Base-by-base conservation (phyloP, 106 monocot genomes). In the Allium fistulosum region DNA sequence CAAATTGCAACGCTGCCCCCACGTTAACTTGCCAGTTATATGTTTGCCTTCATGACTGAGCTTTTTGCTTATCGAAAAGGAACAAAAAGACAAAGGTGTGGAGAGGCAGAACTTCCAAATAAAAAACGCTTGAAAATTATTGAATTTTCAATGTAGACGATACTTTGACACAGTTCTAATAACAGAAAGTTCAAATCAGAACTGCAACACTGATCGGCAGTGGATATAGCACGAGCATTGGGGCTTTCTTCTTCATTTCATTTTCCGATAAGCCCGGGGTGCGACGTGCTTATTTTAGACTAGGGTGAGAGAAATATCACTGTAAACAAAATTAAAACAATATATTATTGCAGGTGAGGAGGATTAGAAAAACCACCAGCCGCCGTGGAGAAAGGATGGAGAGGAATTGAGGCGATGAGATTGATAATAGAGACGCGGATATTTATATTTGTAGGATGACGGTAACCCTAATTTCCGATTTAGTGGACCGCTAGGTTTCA, bases 221-320 rank as follows among this genome's bases (percentile, higher is more conserved):
- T 63, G 0, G n/a, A 55, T 81, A 28, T 81, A 17, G 76, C 76
- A 68, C 76, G 62, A 68, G 68, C 68, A 68, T 68, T 68, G 68
- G 68, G 68, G 68, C 65, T 57, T 61, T 49, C 28, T 26, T 67
- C 71, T 10, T 65, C 65, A 73, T 47, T 17, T 53, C 0, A 66
- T 15, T n/a, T 74, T 28, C 77, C 47, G 73, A 69, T 64, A 27
- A 66, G 70, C 82, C 82, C 77, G 76, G 82, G 77, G 76, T 76
- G 78, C 72, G 17, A 48, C 72, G 67, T 79, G 79, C 76, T 28
- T 2, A 3, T 2, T 28, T 2, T 28, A 3, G 3, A 28, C 8
- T 47, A 48, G 12, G 1, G 15, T 11, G 10, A 64, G 49, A 64
- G 1, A 47, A 0, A n/a, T n/a, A 49, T 65, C 7, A 13, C 28